Conservation (phyloP, 2,329 filamentous ascomycete species). For the Ophiostoma tasmaniense region DNA sequence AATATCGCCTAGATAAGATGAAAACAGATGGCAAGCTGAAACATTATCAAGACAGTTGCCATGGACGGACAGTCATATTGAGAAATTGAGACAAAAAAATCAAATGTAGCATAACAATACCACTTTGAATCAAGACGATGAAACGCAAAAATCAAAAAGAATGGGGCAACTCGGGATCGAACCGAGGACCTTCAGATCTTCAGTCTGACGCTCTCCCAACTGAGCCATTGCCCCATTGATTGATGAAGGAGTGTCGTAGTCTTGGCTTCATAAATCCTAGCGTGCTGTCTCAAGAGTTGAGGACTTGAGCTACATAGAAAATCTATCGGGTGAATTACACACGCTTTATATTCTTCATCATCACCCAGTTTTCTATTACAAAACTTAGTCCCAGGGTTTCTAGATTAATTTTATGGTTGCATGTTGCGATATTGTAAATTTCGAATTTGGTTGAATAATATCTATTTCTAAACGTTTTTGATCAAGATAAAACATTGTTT, state of each 20-base stretch:
- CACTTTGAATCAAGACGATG: no score
- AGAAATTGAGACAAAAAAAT: background rate
- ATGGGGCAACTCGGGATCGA: slow-evolving; percentile 17
- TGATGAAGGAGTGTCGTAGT: background rate
- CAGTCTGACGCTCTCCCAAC: slow-evolving; percentile 18
- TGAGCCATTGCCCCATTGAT: slow-evolving; percentile 15
- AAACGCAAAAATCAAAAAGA: background rate
- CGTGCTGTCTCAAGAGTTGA: no score
- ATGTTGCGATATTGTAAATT: no score
- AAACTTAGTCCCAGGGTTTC: no score
- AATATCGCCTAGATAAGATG: background rate
- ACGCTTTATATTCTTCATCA: no score
- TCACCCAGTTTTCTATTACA: no score
- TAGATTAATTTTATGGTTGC: no score
- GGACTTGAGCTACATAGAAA: no score
- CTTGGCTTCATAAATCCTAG: background rate
- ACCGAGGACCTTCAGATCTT: slow-evolving; percentile 18
- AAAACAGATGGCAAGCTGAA: background rate
- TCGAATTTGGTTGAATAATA: no score
- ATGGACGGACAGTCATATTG: background rate
- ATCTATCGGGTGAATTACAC: no score
- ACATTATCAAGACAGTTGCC: background rate
- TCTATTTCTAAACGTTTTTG: no score
- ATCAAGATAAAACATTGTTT: no score
- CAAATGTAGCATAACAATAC: background rate